These are phyloP conservation scores for Sugiyamaella mastotermitis DNA, from an alignment of 805 yeast genomes.

Conservation along the genomic window DNA sequence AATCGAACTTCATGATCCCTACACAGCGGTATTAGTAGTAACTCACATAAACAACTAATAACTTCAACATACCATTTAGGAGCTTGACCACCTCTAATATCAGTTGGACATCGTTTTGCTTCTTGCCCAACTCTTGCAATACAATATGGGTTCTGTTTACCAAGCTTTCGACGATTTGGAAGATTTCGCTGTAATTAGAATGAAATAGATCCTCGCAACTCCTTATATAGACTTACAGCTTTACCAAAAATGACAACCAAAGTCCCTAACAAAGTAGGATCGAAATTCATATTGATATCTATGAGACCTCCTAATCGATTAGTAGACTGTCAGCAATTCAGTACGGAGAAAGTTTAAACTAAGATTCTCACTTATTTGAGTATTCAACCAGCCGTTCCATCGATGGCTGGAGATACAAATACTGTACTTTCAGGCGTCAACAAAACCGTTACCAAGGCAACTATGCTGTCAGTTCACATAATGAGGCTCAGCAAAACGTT, in stretches of 20 bases:
- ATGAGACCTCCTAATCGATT: not conserved
- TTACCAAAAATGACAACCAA: slow-evolving; percentile 60
- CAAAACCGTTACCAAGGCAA: too few relatives aligned
- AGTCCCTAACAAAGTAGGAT: slow-evolving; percentile 35
- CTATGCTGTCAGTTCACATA: too few relatives aligned
- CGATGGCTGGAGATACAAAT: too few relatives aligned
- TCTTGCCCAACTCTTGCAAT: slow-evolving; percentile 74
- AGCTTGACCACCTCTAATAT: slow-evolving; percentile 87
- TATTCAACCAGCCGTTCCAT: too few relatives aligned
- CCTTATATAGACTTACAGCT: slow-evolving; percentile 16
- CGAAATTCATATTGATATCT: slow-evolving; percentile 9
- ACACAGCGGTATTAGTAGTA: slow-evolving; percentile 22
- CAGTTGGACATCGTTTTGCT: slow-evolving; percentile 72
- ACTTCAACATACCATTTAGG: slow-evolving; percentile 80
- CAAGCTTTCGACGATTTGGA: slow-evolving; percentile 78
- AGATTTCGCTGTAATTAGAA: slow-evolving; percentile 49
- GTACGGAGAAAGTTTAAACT: too few relatives aligned
- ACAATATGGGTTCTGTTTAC: slow-evolving; percentile 91
- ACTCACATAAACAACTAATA: slow-evolving; percentile 51
- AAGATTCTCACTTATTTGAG: too few relatives aligned
- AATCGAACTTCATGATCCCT: slow-evolving; percentile 34
- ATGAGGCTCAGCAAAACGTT: too few relatives aligned
- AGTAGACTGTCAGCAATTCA: too few relatives aligned
- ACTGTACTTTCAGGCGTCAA: too few relatives aligned
- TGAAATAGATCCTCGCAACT: not conserved